Evolutionary conservation across 2,329 filamentous ascomycete species (phyloP).

Genomic region (Kalmusia sp.): DNA sequence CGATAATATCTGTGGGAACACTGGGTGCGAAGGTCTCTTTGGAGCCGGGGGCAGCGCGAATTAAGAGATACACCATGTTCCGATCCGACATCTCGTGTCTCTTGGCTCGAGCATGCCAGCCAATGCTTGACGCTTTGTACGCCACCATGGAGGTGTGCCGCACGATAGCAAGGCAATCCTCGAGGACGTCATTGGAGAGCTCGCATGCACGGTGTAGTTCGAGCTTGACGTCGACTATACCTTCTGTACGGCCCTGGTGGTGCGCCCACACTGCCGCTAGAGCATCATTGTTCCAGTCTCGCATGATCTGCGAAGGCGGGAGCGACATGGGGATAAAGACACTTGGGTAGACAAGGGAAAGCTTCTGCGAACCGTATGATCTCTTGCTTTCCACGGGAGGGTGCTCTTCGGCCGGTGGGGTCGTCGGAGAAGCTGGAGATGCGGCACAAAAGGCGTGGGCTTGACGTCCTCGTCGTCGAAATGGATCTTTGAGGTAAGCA

Average conservation of each 20-base stretch:
- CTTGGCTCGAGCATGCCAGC: constrained; percentile 71
- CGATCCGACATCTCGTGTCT: constrained; percentile 70
- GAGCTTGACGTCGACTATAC: constrained; percentile 32
- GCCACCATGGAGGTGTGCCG: constrained; percentile 68
- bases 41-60: constrained; percentile 19
- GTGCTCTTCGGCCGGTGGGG: no score
- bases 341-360: background rate
- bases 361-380: no score
- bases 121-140: constrained; percentile 67
- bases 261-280: constrained; percentile 3
- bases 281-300: constrained; percentile 7
- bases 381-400: no score
- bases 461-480: background rate
- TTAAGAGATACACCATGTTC: constrained; percentile 73
- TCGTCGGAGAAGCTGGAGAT: no score
- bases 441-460: background rate
- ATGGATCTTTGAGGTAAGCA: no score
- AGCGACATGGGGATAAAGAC: background rate
- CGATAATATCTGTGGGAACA: constrained; percentile 23
- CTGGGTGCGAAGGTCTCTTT: constrained; percentile 1
- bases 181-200: constrained; percentile 50
- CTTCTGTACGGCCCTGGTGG: no score
- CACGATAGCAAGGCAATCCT: constrained; percentile 63
- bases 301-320: constrained; percentile 1
- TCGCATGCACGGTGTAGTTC: constrained; percentile 23